These are phyloP conservation scores for Sporisorium exsertum DNA, from an alignment of 1,284 basidiomycete species.

Conservation along the genomic window DNA sequence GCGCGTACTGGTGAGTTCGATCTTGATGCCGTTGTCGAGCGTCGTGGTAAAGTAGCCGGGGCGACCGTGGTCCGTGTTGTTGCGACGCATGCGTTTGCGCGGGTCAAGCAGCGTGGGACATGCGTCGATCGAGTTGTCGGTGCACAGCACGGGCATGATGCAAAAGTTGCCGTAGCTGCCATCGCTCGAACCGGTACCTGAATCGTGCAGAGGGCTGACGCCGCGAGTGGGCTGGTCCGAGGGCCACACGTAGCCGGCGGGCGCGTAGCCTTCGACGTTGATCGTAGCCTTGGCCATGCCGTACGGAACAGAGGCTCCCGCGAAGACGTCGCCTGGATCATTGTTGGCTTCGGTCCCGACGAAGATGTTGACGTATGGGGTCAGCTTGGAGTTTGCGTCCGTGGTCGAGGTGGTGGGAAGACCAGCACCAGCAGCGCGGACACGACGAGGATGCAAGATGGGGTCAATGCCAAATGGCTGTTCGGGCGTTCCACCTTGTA, in stretches of 20 bases:
- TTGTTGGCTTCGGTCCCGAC: slow-evolving; percentile 47
- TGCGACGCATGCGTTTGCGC: slow-evolving; percentile 40
- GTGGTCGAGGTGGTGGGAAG: background rate
- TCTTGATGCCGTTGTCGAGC: slow-evolving; percentile 58
- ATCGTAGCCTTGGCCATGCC: slow-evolving; percentile 61
- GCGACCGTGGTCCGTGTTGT: slow-evolving; percentile 42
- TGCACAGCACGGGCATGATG: slow-evolving; percentile 59
- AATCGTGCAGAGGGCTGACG: slow-evolving; percentile 57
- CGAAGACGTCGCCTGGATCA: slow-evolving; percentile 54
- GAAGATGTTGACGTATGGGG: slow-evolving; percentile 43
- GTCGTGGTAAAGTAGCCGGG: slow-evolving; percentile 62
- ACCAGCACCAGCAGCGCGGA: no score
- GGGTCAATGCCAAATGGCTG: slow-evolving; percentile 13
- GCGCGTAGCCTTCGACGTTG: slow-evolving; percentile 59
- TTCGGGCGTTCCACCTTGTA: slow-evolving; percentile 17
- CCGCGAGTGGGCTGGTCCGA: slow-evolving; percentile 52
- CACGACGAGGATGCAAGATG: background rate
- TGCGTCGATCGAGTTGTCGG: slow-evolving; percentile 37
- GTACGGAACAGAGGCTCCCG: slow-evolving; percentile 58
- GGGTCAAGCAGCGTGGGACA: slow-evolving; percentile 59
- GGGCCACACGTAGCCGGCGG: slow-evolving; percentile 55
- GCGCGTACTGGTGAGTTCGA: slow-evolving; percentile 57
- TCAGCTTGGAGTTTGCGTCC: slow-evolving; percentile 15
- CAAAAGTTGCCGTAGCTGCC: slow-evolving; percentile 62
- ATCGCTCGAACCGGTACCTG: slow-evolving; percentile 58